Evolutionary conservation across 176 grass and related monocot genomes (phyloP).

Genomic region (Leersia perrieri): DNA sequence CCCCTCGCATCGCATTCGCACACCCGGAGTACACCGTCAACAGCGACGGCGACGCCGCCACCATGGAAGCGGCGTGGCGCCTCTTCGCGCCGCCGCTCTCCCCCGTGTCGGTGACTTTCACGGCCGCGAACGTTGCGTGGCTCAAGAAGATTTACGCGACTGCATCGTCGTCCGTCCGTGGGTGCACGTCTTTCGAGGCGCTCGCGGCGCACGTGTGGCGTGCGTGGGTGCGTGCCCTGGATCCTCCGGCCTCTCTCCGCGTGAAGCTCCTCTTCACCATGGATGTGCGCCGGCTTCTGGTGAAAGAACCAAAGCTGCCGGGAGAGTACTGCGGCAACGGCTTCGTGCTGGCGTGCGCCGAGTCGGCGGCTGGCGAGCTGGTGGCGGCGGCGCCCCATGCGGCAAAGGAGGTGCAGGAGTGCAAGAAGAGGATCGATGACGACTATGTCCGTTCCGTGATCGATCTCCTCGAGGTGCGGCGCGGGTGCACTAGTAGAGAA

Average conservation of each 20-base stretch:
- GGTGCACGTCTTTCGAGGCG: slow-evolving; percentile 87
- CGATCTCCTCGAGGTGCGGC: slow-evolving; percentile 75
- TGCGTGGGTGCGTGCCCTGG: slow-evolving; percentile 68
- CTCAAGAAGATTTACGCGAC: slow-evolving; percentile 64
- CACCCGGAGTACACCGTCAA: slow-evolving; percentile 60
- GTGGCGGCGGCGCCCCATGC: background rate
- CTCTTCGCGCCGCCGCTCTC: slow-evolving; percentile 54
- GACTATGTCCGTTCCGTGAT: slow-evolving; percentile 67
- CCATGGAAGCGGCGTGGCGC: background rate
- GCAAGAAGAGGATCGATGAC: slow-evolving; percentile 58
- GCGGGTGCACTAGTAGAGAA: too few species aligned
- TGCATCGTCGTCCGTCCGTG: background rate
- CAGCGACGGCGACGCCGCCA: background rate
- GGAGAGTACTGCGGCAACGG: slow-evolving; percentile 82
- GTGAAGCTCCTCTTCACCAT: slow-evolving; percentile 93
- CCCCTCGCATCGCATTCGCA: slow-evolving; percentile 58
- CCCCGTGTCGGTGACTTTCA: slow-evolving; percentile 71
- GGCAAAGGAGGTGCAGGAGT: slow-evolving; percentile 64
- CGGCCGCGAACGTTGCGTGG: slow-evolving; percentile 48
- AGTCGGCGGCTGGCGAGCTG: slow-evolving; percentile 58
- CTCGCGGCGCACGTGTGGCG: slow-evolving; percentile 84
- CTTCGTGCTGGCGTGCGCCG: slow-evolving; percentile 84
- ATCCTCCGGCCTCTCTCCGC: slow-evolving; percentile 49
- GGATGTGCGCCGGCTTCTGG: slow-evolving; percentile 47
- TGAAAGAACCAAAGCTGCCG: slow-evolving; percentile 69